A percentile compares a stretch with the other conserved stretches of the same genome.
Conservation (phyloP, 148 eudicot genomes). For the Silene uniflora region DNA sequence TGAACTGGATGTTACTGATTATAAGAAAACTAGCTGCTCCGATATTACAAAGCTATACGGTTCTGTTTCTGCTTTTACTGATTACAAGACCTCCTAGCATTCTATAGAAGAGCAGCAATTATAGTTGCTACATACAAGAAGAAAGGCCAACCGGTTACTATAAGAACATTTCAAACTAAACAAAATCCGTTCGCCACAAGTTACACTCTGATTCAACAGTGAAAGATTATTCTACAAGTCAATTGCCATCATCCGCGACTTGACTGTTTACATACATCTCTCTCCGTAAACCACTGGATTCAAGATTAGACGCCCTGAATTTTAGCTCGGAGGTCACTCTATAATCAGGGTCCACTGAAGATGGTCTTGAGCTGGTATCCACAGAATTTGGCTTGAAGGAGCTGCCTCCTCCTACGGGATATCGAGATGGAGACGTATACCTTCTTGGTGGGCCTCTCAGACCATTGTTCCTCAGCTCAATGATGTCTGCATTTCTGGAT, state of each 20-base stretch:
- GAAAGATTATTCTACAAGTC: constrained; percentile 16
- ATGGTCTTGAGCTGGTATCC: constrained; percentile 57
- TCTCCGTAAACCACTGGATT: constrained; percentile 63
- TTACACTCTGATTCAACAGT: constrained; percentile 8
- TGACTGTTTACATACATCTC: constrained; percentile 46
- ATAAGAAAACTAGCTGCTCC: too few relatives aligned
- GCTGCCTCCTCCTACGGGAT: constrained; percentile 42
- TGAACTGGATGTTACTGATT: too few relatives aligned
- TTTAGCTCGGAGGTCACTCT: constrained; percentile 67
- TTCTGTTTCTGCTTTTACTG: too few relatives aligned
- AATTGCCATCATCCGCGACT: constrained; percentile 36
- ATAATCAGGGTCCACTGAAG: constrained; percentile 57
- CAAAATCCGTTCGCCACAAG: constrained; percentile 20
- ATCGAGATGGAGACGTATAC: constrained; percentile 80
- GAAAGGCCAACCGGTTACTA: neutral
- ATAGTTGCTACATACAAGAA: too few relatives aligned
- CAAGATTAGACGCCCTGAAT: constrained; percentile 69
- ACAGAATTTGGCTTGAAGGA: constrained; percentile 47
- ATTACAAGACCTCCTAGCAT: too few relatives aligned
- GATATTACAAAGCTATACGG: too few relatives aligned
- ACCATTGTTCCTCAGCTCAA: constrained; percentile 61
- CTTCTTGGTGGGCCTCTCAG: constrained; percentile 66
- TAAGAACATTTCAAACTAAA: neutral
- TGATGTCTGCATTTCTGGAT: constrained; percentile 52
- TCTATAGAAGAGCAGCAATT: too few relatives aligned